Evolutionary conservation across 2,329 filamentous ascomycete genomes (phyloP).

Genomic region (Myriosclerotinia scirpicola): DNA sequence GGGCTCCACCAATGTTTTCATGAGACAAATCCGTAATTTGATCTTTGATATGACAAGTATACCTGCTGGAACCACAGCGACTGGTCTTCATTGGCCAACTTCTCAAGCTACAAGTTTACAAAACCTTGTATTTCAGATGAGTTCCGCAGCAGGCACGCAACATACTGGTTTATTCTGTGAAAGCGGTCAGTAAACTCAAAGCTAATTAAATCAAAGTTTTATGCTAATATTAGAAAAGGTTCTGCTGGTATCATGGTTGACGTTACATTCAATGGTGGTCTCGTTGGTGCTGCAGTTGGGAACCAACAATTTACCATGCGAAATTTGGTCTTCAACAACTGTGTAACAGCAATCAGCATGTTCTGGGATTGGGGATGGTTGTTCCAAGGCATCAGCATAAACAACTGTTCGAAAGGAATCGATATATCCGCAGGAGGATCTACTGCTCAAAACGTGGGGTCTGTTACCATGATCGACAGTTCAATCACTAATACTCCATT

Average conservation of each 20-base stretch:
- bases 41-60: conserved; percentile 54
- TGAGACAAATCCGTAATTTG: conserved; percentile 64
- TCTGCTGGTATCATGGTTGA: conserved; percentile 62
- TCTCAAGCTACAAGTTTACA: conserved; percentile 59
- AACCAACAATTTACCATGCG: conserved; percentile 65
- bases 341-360: conserved; percentile 54
- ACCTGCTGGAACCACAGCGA: conserved; percentile 35
- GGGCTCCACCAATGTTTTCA: conserved; percentile 71
- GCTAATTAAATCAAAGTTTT: conserved; percentile 41
- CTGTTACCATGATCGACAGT: conserved; percentile 57
- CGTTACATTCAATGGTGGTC: conserved; percentile 59
- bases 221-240: conserved; percentile 34
- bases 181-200: conserved; percentile 42
- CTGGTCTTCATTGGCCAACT: conserved; percentile 54
- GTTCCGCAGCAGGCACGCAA: conserved; percentile 45
- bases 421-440: conserved; percentile 49
- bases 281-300: conserved; percentile 58
- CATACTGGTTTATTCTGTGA: conserved; percentile 62
- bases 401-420: conserved; percentile 53
- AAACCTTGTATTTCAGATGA: conserved; percentile 61
- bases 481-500: conserved; percentile 50
- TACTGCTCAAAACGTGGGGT: conserved; percentile 52
- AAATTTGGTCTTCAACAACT: conserved; percentile 50
- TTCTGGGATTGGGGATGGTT: conserved; percentile 63
- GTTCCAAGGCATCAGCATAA: conserved; percentile 51